Evolutionary conservation across 768 basidiomycete species (phyloP).

Genomic region (Podaxis sp.): DNA sequence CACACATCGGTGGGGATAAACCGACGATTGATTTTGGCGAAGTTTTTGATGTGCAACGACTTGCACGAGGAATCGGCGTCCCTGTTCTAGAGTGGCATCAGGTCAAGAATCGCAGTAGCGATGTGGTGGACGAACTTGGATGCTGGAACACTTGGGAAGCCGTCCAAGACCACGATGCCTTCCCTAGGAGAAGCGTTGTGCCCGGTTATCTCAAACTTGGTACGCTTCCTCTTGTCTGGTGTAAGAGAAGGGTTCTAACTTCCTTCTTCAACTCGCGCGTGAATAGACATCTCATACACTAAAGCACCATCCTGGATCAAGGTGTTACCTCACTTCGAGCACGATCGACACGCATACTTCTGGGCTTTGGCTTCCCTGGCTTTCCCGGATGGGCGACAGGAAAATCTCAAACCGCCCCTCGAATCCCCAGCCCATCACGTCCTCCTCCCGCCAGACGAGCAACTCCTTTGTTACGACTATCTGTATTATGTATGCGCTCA

Average conservation of each 20-base stretch:
- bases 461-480: slow-evolving; percentile 53
- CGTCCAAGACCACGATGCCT: slow-evolving; percentile 38
- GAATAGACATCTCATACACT: slow-evolving; percentile 54
- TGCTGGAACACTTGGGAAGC: slow-evolving; percentile 57
- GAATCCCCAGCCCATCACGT: slow-evolving; percentile 40
- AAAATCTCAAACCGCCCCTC: slow-evolving; percentile 37
- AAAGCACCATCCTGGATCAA: slow-evolving; percentile 49
- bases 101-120: slow-evolving; percentile 48
- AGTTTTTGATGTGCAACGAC: slow-evolving; percentile 58
- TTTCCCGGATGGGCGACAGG: slow-evolving; percentile 43
- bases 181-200: slow-evolving; percentile 38
- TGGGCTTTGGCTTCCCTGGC: slow-evolving; percentile 47
- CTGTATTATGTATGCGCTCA: slow-evolving; percentile 49
- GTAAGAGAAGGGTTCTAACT: background rate
- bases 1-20: slow-evolving; percentile 51
- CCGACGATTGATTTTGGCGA: slow-evolving; percentile 55
- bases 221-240: slow-evolving; percentile 24
- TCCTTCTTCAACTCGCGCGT: background rate
- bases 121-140: slow-evolving; percentile 46
- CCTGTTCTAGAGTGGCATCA: slow-evolving; percentile 66
- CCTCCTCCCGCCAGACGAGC: slow-evolving; percentile 50
- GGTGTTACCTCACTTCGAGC: slow-evolving; percentile 41
- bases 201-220: slow-evolving; percentile 42
- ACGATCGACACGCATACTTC: slow-evolving; percentile 45
- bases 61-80: slow-evolving; percentile 40